Base-by-base conservation (phyloP, 768 basidiomycete species). In the Naganishia randhawae region DNA sequence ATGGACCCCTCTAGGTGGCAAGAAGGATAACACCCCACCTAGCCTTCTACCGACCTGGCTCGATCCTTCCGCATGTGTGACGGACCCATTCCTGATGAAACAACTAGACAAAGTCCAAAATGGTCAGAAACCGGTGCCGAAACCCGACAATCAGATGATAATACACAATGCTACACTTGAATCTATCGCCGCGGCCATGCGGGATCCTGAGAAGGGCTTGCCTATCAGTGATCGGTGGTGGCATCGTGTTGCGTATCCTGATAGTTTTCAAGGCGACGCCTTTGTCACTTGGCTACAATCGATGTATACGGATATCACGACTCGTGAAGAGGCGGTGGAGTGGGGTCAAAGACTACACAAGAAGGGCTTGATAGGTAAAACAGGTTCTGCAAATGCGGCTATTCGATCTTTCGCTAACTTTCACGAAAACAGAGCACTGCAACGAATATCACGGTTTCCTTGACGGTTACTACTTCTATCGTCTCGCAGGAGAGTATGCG, bases 391-490 rank as follows among this genome's bases (percentile, higher is more conserved):
- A 4, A 22, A 48, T 22, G 11, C 19, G 6, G 1, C 7, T 4
- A 6, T 25, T 17, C 19, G 16, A 22, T 17, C 7, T 25, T 35
- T 33, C 19, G 48, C 65, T 70, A 35, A 57, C 37, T 9, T 64
- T 48, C 7, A 3, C 42, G 19, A 42, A 8, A 29, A n/a, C 42
- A 76, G 88, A 90, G 71, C 93, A 96, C 80, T 88, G 89, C 75
- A 82, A 86, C 64, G 86, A 86, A 3, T 82, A 85, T 7, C 92
- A 94, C 77, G 86, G 85, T 10, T 96, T 96, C 80, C 78, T 95
- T 65, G 92, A 95, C 74, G 91, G 91, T 33, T 90, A 95, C 74
- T 93, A 95, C 79, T 93, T 88, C 77, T 95, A 95, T 78, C 86
- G 87, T 1, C 82, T 96, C 35, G 87, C 85, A 66, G 88, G 87